These are phyloP conservation scores for Pisolithus marmoratus DNA, from an alignment of 768 basidiomycete species.

Conservation along the genomic window DNA sequence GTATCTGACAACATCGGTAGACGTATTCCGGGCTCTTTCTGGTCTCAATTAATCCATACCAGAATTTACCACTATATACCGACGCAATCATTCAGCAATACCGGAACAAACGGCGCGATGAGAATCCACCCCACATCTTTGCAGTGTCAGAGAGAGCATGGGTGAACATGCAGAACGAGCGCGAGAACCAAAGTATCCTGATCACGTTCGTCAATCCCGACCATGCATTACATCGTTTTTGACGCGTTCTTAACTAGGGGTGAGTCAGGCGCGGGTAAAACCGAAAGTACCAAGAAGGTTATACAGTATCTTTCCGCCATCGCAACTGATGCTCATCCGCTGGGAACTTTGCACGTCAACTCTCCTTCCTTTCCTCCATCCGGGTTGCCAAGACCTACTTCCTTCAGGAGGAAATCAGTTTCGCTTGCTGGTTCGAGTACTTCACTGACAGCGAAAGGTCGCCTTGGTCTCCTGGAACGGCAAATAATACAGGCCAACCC, in stretches of 20 bases:
- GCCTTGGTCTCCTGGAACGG: conserved; percentile 84
- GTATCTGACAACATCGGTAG: conserved; percentile 35
- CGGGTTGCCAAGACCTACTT: conserved; percentile 65
- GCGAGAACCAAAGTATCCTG: conserved; percentile 95
- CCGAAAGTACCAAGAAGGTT: conserved; percentile 98
- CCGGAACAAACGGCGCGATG: conserved; percentile 79
- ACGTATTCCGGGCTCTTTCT: conserved; percentile 96
- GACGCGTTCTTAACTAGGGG: conserved; percentile 50
- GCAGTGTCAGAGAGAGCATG: conserved; percentile 97
- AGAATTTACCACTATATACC: conserved; percentile 84
- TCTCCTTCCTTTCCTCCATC: conserved; percentile 55
- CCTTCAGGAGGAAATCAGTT: conserved; percentile 52
- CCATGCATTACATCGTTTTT: background rate
- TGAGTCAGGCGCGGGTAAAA: conserved; percentile 98
- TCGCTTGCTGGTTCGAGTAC: conserved; percentile 40
- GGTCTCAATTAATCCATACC: conserved; percentile 98
- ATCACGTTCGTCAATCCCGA: conserved; percentile 70
- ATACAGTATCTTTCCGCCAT: conserved; percentile 99
- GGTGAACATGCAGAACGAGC: conserved; percentile 97
- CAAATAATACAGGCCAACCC: conserved; percentile 98
- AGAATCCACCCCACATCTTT: conserved; percentile 95
- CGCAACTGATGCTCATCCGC: conserved; percentile 69
- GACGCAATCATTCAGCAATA: conserved; percentile 87
- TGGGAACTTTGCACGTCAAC: conserved; percentile 57
- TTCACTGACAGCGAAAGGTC: conserved; percentile 56